Evolutionary conservation across 768 basidiomycete species (phyloP), one percentile per base, ranked within the genome.

Genomic region (Rhizopogon vulgaris): DNA sequence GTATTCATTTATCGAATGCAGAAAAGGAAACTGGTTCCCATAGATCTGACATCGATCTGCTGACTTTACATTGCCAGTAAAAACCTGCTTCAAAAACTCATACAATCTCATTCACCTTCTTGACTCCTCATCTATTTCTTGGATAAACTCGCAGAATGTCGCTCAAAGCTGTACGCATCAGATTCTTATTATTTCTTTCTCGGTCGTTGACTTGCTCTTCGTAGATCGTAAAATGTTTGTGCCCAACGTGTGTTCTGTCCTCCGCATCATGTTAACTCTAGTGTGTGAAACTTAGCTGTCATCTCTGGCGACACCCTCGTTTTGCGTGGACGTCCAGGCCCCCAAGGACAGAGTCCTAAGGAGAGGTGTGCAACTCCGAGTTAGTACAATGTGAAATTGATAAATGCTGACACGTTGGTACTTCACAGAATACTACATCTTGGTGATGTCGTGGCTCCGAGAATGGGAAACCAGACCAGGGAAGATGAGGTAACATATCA

Each of bases 301-400:
- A 80, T 90, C 56, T 95, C 93, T 40, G 93, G 91, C 36, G 94
- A 95, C 68, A 87, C 92, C 38, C 80, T 94, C 52, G 78, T 95
- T 52, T 73, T 96, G 49, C 84, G 93, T 69, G 85, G 79, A 58
- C 78, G 81, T 55, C 82, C 79, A 38, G 85, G 83, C 34, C 79
- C 85, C 1, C 88, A 90, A 64, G 92, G 93, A 7, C 90, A 93
- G 67, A 82, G 85, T 51, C 84, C 91, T 1, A 95, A 94, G 73
- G 93, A 96, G 71, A 80, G 90, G 92, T 89, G 58, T 52, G 73
- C 62, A 1, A 15, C 11, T 27, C 18, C 41, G 22, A 47, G 39
- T 38, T 40, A 37, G 48, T 34, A 25, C 40, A 18, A 53, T 46
- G 17, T 27, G 50, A 32, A 55, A 52, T 46, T 57, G 51, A 53